Evolutionary conservation across 2,329 filamentous ascomycete species (phyloP).

Genomic region (Zymoseptoria brevis): DNA sequence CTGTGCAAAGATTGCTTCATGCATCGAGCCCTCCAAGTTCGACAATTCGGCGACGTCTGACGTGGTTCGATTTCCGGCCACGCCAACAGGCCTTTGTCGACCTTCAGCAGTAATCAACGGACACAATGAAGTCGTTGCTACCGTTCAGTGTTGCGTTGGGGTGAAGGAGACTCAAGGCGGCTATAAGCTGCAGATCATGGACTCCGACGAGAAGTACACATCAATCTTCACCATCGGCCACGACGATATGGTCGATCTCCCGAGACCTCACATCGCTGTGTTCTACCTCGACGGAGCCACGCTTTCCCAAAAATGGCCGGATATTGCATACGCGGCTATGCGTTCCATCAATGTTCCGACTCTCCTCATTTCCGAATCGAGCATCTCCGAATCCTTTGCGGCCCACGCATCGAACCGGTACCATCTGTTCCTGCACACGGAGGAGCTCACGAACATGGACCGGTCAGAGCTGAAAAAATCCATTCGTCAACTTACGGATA

Average conservation of each 20-base stretch:
- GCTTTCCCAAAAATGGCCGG: not conserved
- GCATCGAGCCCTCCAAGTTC: constrained; percentile 3
- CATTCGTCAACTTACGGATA: not conserved
- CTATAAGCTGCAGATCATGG: constrained; percentile 9
- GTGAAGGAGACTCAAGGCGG: constrained; percentile 3
- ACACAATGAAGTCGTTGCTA: constrained; percentile 10
- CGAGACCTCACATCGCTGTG: constrained; percentile 12
- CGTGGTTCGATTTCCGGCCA: constrained; percentile 13
- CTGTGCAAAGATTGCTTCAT: constrained; percentile 9
- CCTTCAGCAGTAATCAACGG: constrained; percentile 11
- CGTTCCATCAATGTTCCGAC: too few relatives aligned
- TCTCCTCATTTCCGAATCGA: constrained; percentile 1
- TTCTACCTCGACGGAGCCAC: constrained; percentile 5
- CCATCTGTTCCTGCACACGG: not conserved
- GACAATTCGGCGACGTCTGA: not conserved
- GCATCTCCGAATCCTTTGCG: not conserved
- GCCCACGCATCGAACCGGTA: not conserved
- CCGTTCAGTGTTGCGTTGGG: constrained; percentile 17
- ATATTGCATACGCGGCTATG: too few relatives aligned
- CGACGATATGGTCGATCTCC: constrained; percentile 9
- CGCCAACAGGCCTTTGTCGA: constrained; percentile 11
- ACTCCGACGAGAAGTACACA: constrained; percentile 10
- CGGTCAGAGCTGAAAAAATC: not conserved
- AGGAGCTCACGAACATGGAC: constrained; percentile 1
- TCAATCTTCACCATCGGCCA: constrained; percentile 11